Percentiles rank a stretch among this genome's conserved stretches.
These are phyloP conservation scores for Mycena polygramma DNA, from an alignment of 768 basidiomycete species.

Conservation along the genomic window DNA sequence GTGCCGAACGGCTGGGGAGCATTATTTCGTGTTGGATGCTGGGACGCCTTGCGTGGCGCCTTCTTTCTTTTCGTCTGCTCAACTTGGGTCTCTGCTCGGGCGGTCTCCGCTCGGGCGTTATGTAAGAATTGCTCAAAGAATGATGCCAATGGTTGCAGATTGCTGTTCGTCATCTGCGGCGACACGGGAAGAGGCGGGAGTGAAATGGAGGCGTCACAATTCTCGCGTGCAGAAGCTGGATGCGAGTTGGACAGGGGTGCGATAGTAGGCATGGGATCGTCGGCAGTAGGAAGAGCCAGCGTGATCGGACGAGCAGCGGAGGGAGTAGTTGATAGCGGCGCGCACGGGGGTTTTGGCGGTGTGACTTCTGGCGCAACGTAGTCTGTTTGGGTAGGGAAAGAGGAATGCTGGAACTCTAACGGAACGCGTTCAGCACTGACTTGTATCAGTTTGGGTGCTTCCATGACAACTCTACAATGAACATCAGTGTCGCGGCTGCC, in stretches of 20 bases:
- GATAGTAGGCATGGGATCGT: not conserved
- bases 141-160: constrained; percentile 27
- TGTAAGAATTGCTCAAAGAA: constrained; percentile 34
- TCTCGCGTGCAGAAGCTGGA: not conserved
- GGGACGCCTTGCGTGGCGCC: constrained; percentile 4
- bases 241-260: not conserved
- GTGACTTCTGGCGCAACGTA: not conserved
- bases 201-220: not conserved
- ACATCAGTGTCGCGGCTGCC: not conserved
- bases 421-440: constrained; percentile 1
- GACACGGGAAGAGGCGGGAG: not conserved
- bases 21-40: not conserved
- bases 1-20: constrained; percentile 16
- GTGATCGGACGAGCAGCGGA: not conserved
- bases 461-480: not conserved
- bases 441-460: not conserved
- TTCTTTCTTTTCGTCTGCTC: constrained; percentile 10
- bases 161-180: not conserved
- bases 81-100: constrained; percentile 31
- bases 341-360: not conserved
- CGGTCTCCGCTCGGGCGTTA: constrained; percentile 33
- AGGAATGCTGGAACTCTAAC: constrained; percentile 15
- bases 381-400: constrained; percentile 7
- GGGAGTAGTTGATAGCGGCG: not conserved
- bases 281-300: not conserved